Conservation (phyloP, 768 basidiomycete genomes). For the Agaricus sinodeliciosus region DNA sequence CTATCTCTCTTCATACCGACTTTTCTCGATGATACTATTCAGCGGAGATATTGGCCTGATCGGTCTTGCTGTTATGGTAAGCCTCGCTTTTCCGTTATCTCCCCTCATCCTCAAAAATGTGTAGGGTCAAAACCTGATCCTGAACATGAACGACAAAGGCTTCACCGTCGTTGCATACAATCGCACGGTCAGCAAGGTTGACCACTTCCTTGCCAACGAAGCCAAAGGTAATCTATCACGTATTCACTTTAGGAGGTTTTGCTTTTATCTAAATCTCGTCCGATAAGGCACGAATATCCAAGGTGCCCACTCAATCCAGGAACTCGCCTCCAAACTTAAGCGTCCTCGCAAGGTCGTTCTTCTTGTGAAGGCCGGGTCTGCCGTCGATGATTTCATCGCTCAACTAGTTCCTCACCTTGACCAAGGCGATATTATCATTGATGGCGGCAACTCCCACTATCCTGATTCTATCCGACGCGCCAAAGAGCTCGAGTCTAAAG, state of each 20-base stretch:
- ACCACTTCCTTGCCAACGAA: slow-evolving; percentile 91
- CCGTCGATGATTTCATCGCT: slow-evolving; percentile 92
- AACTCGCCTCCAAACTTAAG: slow-evolving; percentile 90
- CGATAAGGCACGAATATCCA: slow-evolving; percentile 84
- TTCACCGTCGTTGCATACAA: slow-evolving; percentile 97
- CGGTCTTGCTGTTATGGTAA: slow-evolving; percentile 97
- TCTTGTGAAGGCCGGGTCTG: slow-evolving; percentile 95
- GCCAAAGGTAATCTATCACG: slow-evolving; percentile 74
- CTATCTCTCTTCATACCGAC: slow-evolving; percentile 6
- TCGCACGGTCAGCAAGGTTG: slow-evolving; percentile 94
- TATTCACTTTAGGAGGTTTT: slow-evolving; percentile 13
- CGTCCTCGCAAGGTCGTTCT: slow-evolving; percentile 94
- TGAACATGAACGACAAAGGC: slow-evolving; percentile 99
- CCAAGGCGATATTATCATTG: slow-evolving; percentile 96
- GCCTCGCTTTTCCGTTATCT: slow-evolving; percentile 21
- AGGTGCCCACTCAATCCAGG: slow-evolving; percentile 90
- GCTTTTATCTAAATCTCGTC: slow-evolving; percentile 12
- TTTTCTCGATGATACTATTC: slow-evolving; percentile 11
- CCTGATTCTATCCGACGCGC: slow-evolving; percentile 96
- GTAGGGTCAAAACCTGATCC: slow-evolving; percentile 93
- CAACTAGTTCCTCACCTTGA: slow-evolving; percentile 89
- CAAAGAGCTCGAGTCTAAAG: slow-evolving; percentile 89
- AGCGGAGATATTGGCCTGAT: slow-evolving; percentile 98
- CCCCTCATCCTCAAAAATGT: slow-evolving; percentile 13
- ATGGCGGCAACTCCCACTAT: slow-evolving; percentile 99